Base-by-base conservation (phyloP, 805 yeast genomes). In the Candida pseudoglaebosa region DNA sequence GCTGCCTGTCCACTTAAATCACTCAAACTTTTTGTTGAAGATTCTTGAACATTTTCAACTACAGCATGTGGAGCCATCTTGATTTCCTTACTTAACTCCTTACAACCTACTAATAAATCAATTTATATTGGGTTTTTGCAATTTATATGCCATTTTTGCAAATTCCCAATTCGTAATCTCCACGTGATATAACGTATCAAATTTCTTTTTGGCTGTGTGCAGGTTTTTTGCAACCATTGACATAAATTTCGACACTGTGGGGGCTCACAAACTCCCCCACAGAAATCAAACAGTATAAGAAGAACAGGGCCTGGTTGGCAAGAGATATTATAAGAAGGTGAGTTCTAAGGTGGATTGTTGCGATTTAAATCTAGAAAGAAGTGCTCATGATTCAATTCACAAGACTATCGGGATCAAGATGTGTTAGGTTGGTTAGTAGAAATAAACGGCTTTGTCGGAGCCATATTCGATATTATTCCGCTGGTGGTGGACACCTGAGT, bases 41-140 rank as follows among this genome's bases (percentile, higher is more conserved):
- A 16, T 7, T 16, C 32, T 15, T 20, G 28, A 24, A 17, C 22
- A 20, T 34, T 26, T 24, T 28, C 39, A n/a, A 28, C 24, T 18
- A 47, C 17, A 28, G 48, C 51, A 38, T 47, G 51, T 13, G 51
- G 51, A 24, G 48, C 40, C 51, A 47, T 46, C 15, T 15, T 19
- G 6, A n/a, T 8, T 10, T 6, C 6, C 28, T 4, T 8, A 31
- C 14, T 6, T 20, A 30, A 24, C 2, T 29, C 16, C 15, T 32
- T 19, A 22, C 28, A 20, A 6, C 28, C 29, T 18, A 12, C 26
- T 6, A 28, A 15, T 28, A n/a, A 28, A 15, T 28, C 9, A 6
- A 28, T 8, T 7, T 22, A 8, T 22, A 22, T 10, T 22, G 24
- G 10, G 24, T 22, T 22, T 22, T 22, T 7, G 7, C 24, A 22